Percentiles rank a stretch among this genome's conserved stretches.
phyloP scores from a whole-genome alignment of 805 yeast genomes.

The Blastobotrys americana region DNA sequence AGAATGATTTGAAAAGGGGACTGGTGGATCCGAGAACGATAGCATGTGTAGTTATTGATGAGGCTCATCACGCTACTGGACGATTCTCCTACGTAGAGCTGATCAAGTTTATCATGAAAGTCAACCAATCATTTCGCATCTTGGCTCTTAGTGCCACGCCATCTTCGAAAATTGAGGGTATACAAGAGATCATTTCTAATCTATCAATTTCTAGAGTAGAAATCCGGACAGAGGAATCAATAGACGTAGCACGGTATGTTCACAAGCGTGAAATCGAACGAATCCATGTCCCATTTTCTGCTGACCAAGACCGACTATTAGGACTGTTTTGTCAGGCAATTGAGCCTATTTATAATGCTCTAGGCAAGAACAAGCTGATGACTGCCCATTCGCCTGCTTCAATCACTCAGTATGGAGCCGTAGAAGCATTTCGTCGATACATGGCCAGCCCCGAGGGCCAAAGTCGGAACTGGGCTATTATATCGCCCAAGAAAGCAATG shows the following conservation, averaged over 20 bases:
- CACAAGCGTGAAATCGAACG: slow-evolving; percentile 57
- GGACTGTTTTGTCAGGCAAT: slow-evolving; percentile 55
- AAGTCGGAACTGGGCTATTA: not conserved
- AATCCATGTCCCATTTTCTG: slow-evolving; percentile 45
- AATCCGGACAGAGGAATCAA: slow-evolving; percentile 75
- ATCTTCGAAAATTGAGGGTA: slow-evolving; percentile 77
- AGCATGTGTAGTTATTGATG: slow-evolving; percentile 79
- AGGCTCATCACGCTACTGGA: slow-evolving; percentile 91
- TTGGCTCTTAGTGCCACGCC: slow-evolving; percentile 96
- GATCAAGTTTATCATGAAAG: slow-evolving; percentile 55
- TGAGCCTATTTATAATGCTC: slow-evolving; percentile 56
- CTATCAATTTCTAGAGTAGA: slow-evolving; percentile 70
- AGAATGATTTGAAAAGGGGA: slow-evolving; percentile 76
- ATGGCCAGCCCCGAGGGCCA: slow-evolving; percentile 19
- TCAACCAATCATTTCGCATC: slow-evolving; percentile 61
- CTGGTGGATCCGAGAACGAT: slow-evolving; percentile 66
- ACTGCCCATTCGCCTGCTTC: slow-evolving; percentile 58
- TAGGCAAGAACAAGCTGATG: slow-evolving; percentile 56
- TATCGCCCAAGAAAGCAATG: slow-evolving; percentile 14
- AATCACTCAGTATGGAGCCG: slow-evolving; percentile 62
- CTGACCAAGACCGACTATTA: slow-evolving; percentile 50
- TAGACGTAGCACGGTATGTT: slow-evolving; percentile 74
- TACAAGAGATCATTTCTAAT: slow-evolving; percentile 75
- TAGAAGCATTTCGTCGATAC: slow-evolving; percentile 56
- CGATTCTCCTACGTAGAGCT: slow-evolving; percentile 84